Conservation (phyloP, 805 yeast genomes). For the Millerago galiae region DNA sequence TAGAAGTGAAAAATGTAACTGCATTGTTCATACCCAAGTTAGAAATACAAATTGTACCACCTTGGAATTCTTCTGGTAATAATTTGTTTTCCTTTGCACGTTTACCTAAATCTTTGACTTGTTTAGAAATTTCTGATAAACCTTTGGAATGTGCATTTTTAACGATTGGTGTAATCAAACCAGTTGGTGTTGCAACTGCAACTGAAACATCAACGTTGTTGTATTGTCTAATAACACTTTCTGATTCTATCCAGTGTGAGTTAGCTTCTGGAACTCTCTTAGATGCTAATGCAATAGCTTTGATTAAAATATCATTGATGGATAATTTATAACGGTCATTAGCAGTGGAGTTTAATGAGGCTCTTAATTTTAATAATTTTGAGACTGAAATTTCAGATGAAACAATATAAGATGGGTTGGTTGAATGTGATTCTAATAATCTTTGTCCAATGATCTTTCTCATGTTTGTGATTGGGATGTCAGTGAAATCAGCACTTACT, state of each 20-base stretch:
- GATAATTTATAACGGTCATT: conserved; percentile 87
- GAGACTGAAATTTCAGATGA: conserved; percentile 82
- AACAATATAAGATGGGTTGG: conserved; percentile 88
- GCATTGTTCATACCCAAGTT: conserved; percentile 99
- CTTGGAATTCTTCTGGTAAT: conserved; percentile 95
- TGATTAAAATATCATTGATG: conserved; percentile 88
- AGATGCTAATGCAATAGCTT: conserved; percentile 89
- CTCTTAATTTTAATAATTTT: conserved; percentile 87
- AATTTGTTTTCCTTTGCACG: conserved; percentile 94
- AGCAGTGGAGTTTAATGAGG: conserved; percentile 76
- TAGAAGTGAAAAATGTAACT: conserved; percentile 87
- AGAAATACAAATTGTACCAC: conserved; percentile 97
- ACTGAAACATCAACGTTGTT: conserved; percentile 88
- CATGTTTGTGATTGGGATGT: conserved; percentile 84
- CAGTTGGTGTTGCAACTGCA: conserved; percentile 98
- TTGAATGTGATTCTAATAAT: conserved; percentile 76
- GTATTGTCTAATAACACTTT: conserved; percentile 90
- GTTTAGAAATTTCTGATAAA: conserved; percentile 69
- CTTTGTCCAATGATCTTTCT: conserved; percentile 91
- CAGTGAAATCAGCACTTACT: conserved; percentile 49
- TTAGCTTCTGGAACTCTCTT: conserved; percentile 89
- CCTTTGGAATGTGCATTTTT: conserved; percentile 86
- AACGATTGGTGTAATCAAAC: conserved; percentile 94
- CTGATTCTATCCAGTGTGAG: conserved; percentile 85
- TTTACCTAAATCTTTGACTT: conserved; percentile 88